Conservation (phyloP, 208 protist genomes). For the Zelonia costaricensis region DNA sequence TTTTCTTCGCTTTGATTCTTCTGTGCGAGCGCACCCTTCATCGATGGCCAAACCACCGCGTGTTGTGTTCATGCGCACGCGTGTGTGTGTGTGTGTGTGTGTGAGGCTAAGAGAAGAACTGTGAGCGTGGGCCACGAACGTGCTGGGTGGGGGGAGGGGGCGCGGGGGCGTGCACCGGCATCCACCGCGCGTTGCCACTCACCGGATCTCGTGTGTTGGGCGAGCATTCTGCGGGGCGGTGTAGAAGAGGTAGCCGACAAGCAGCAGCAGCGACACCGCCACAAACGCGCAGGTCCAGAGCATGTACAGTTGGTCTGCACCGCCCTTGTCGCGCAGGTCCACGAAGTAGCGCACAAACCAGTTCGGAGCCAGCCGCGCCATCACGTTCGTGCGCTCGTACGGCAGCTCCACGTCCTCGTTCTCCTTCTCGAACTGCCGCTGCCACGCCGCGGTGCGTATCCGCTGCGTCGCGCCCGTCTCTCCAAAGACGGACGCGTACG, state of each 20-base stretch:
- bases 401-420: conserved; percentile 79
- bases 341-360: conserved; percentile 89
- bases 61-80: no score
- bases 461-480: conserved; percentile 51
- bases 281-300: conserved; percentile 33
- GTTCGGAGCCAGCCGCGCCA: conserved; percentile 75
- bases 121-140: no score
- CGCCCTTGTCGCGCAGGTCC: conserved; percentile 73
- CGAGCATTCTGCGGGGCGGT: conserved; percentile 60
- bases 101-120: no score
- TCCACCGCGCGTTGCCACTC: background rate
- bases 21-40: background rate
- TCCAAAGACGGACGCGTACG: conserved; percentile 70
- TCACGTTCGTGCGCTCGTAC: conserved; percentile 80
- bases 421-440: conserved; percentile 88
- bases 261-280: conserved; percentile 28
- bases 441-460: conserved; percentile 79
- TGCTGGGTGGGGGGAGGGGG: no score
- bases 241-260: conserved; percentile 76
- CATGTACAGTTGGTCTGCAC: conserved; percentile 49
- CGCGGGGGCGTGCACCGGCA: no score
- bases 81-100: no score
- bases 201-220: conserved; percentile 69
- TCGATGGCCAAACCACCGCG: no score
- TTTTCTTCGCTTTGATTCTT: no score